Percentiles rank a stretch among this genome's conserved stretches.
Conservation (phyloP, 2,329 filamentous ascomycete species). For the Hypoxylon sp. region DNA sequence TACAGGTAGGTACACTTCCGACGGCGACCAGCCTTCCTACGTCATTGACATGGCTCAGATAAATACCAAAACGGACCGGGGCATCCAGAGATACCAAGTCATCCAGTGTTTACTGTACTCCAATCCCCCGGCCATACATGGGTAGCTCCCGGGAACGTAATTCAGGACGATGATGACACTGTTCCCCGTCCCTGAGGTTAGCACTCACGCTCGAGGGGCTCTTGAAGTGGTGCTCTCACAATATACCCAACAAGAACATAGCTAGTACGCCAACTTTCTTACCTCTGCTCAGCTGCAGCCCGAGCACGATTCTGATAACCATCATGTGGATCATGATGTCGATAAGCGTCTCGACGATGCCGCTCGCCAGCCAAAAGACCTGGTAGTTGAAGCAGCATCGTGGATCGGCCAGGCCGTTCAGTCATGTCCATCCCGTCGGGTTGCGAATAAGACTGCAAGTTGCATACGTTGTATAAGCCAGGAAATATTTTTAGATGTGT, state of each 20-base stretch:
- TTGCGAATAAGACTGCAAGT: conserved; percentile 39
- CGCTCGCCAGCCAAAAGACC: conserved; percentile 35
- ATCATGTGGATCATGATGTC: conserved; percentile 30
- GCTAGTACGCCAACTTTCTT: conserved; percentile 34
- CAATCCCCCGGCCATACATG: too few relatives aligned
- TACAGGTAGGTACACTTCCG: too few relatives aligned
- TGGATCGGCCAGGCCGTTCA: conserved; percentile 33
- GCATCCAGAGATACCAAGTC: too few relatives aligned
- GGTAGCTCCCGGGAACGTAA: too few relatives aligned
- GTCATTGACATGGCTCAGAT: too few relatives aligned
- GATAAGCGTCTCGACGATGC: conserved; percentile 27
- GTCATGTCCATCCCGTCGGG: conserved; percentile 36
- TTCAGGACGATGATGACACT: too few relatives aligned
- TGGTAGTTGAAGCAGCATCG: conserved; percentile 42
- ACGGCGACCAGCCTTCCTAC: too few relatives aligned
- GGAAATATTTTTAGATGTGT: too few relatives aligned
- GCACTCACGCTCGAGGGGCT: too few relatives aligned
- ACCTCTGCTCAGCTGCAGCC: conserved; percentile 17
- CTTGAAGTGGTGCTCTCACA: conserved; percentile 18
- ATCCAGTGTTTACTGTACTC: too few relatives aligned
- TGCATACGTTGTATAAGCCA: conserved; percentile 31
- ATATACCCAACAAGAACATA: conserved; percentile 31
- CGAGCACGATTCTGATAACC: conserved; percentile 25
- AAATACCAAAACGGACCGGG: too few relatives aligned
- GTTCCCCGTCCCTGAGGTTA: too few relatives aligned